A percentile compares a stretch with the other conserved stretches of the same genome.
Evolutionary conservation across 164 flowering plant species (phyloP).

Genomic region (Vitis amurensis): DNA sequence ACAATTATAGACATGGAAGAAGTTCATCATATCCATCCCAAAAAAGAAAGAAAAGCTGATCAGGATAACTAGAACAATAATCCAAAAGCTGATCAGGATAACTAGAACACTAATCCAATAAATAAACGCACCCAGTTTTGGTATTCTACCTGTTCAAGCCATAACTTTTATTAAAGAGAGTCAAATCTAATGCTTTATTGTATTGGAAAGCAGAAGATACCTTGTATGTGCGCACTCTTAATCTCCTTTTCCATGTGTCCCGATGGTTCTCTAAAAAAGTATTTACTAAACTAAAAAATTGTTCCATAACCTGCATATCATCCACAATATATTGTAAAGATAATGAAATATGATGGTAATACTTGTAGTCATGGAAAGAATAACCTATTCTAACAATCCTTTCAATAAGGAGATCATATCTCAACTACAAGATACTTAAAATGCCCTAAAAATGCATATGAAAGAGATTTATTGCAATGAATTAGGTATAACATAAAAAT

Average conservation of each 20-base stretch:
- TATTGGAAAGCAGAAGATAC: conserved; percentile 31
- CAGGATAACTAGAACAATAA: too few relatives aligned
- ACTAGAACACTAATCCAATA: too few relatives aligned
- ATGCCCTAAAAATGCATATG: not conserved
- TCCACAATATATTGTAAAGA: not conserved
- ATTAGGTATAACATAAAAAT: not conserved
- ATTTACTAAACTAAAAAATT: conserved; percentile 90
- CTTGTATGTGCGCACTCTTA: conserved; percentile 94
- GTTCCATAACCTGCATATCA: conserved; percentile 92
- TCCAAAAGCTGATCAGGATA: too few relatives aligned
- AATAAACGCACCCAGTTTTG: too few relatives aligned
- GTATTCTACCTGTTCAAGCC: too few relatives aligned
- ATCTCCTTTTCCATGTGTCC: conserved; percentile 84
- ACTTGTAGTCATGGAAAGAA: not conserved
- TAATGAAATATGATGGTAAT: not conserved
- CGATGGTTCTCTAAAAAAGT: conserved; percentile 78
- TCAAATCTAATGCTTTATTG: too few relatives aligned
- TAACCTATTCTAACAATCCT: not conserved
- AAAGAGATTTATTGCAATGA: not conserved
- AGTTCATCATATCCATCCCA: too few relatives aligned
- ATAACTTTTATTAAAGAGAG: too few relatives aligned
- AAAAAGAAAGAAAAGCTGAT: too few relatives aligned
- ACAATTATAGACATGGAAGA: too few relatives aligned
- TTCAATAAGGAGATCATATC: too few relatives aligned
- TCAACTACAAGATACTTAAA: too few relatives aligned